Base-by-base conservation (phyloP, 192 early-diverging fungal genomes). In the Entophlyctis helioformis region DNA sequence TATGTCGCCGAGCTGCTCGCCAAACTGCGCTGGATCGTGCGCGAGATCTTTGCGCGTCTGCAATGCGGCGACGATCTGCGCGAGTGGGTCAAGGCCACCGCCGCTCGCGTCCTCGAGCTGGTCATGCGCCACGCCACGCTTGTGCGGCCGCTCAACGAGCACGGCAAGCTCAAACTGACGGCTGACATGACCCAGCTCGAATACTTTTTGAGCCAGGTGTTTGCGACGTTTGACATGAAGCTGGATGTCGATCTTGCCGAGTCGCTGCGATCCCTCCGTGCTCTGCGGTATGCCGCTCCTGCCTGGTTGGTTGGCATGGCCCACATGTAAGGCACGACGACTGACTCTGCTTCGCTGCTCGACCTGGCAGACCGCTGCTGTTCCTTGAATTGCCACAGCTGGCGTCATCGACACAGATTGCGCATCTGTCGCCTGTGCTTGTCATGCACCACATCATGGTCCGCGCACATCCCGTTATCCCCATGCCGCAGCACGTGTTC, bases 141-240 rank as follows among this genome's bases (percentile, higher is more conserved):
- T 12, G 59, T 82, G 20, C 69, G 70, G 13, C 73, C 80, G 2
- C 38, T 78, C 10, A 73, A 60, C 37, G 81, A 86, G 44, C 48
- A 46, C 1, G 78, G 80, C 29, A 83, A 81, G 46, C 56, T 82
- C 19, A 71, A 78, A 45, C 60, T 86, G 27, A 76, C 79, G 21
- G 57, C 60, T 31, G 83, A 86, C 52, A 72, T 86, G 67, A 75
- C 79, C 9, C 81, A 85, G 48, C 55, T 86, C 19, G 83, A 86
- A 48, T 84, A 80, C 56, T 65, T 59, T 3, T 44, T 82, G 7
- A 80, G 57, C 50, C 78, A 82, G 50, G 76, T 73, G 57, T 48
- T 85, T 29, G 48, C 54, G 29, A 70, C 74, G 13, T 59, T 60
- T 47, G 69, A 77, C 11, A 49, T 72, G 46, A 76, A 70, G 44